Percentiles rank a stretch among this genome's conserved stretches.
phyloP scores from a whole-genome alignment of 2,329 filamentous ascomycete genomes.

The Neopestalotiopsis rosae region DNA sequence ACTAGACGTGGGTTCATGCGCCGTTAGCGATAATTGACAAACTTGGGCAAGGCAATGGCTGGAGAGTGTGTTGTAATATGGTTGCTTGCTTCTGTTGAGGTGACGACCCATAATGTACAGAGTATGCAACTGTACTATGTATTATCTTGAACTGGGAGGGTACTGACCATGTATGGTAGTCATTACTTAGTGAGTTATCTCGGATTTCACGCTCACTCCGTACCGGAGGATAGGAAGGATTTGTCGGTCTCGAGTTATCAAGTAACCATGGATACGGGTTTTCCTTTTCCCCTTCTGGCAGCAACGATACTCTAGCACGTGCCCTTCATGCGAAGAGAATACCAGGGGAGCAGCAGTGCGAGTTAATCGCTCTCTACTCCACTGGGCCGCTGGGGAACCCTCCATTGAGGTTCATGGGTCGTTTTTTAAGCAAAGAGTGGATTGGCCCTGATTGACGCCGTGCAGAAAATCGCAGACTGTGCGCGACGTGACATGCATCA shows the following conservation, averaged over 20 bases:
- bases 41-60: not conserved
- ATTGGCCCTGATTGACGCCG: not conserved
- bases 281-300: not conserved
- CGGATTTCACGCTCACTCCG: too few relatives aligned
- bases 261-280: not conserved
- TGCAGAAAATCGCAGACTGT: slow-evolving; percentile 1
- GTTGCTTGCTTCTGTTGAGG: not conserved
- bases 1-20: not conserved
- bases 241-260: too few relatives aligned
- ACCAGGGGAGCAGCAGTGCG: not conserved
- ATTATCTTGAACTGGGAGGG: too few relatives aligned
- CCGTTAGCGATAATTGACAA: not conserved
- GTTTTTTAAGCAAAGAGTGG: not conserved
- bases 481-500: not conserved
- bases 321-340: not conserved
- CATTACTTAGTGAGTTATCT: too few relatives aligned
- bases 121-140: too few relatives aligned
- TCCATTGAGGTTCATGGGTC: not conserved
- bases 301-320: not conserved
- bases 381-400: not conserved
- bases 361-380: not conserved
- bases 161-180: too few relatives aligned
- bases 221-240: too few relatives aligned
- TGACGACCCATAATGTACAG: too few relatives aligned
- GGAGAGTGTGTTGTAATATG: not conserved